Percentiles rank a stretch among this genome's conserved stretches.
phyloP scores from a whole-genome alignment of 805 yeast species.

The Nakazawaea ambrosiae region DNA sequence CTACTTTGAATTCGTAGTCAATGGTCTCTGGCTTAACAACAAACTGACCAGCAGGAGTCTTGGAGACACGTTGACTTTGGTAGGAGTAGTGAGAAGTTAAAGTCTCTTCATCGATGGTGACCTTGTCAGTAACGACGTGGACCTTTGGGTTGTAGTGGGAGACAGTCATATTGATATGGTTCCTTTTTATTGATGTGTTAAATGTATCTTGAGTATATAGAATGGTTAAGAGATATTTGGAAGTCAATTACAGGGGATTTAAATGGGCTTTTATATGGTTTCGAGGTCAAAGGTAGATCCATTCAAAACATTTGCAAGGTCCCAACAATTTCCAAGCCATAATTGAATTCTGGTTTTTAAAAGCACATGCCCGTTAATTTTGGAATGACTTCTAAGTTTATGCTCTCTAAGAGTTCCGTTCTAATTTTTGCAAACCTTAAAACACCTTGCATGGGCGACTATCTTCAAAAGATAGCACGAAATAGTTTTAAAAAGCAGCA shows the following conservation, averaged over 20 bases:
- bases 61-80: slow-evolving; percentile 68
- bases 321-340: too few relatives aligned
- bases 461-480: too few relatives aligned
- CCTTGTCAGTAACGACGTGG: slow-evolving; percentile 49
- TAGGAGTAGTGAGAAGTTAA: slow-evolving; percentile 60
- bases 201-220: not conserved
- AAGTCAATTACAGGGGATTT: not conserved
- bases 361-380: too few relatives aligned
- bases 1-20: slow-evolving; percentile 82
- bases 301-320: too few relatives aligned
- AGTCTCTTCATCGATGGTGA: slow-evolving; percentile 40
- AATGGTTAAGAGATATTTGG: not conserved
- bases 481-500: too few relatives aligned
- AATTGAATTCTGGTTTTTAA: too few relatives aligned
- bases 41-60: slow-evolving; percentile 41
- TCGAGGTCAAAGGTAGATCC: not conserved
- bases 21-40: slow-evolving; percentile 63
- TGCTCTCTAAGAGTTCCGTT: too few relatives aligned
- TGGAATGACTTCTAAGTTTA: too few relatives aligned
- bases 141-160: slow-evolving; percentile 31
- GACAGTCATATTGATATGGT: slow-evolving; percentile 23
- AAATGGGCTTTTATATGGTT: not conserved
- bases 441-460: too few relatives aligned
- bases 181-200: not conserved
- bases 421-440: too few relatives aligned